Base-by-base conservation (phyloP, 1,139 yeast genomes). In the Meyerozyma athensensis region DNA sequence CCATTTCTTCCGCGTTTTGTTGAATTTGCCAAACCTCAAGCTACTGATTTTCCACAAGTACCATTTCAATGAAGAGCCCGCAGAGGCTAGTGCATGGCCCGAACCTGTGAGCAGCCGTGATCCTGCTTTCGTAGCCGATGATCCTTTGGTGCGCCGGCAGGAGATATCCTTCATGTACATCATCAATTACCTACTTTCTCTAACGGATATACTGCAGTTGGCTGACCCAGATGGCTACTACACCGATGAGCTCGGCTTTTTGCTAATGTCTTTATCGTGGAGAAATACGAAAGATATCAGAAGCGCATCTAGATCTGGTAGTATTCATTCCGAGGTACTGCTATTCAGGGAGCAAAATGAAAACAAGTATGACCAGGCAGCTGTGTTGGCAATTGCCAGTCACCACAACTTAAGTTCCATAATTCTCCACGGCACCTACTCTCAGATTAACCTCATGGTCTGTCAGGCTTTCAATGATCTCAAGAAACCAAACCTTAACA, bases 81-180 rank as follows among this genome's bases (percentile, higher is more conserved):
- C 19, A 5, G 33, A 19, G 23, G 16, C 34, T 14, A 26, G 28
- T 17, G 36, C 37, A 19, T 32, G 38, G 26, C 22, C 28, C 9
- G 34, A 33, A 34, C 34, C 36, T 7, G 28, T 10, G 7, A 28
- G 14, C 18, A 17, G 14, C 16, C 34, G 36, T 13, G 42, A 42
- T 9, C 30, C 38, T 14, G 30, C 28, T 12, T 43, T 39, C 9
- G 30, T 33, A 2, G 33, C 33, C 21, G 40, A 33, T 2, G 49
- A 43, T 4, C 38, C 45, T 3, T 31, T 50, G n/a, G 16, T 34
- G 4, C 63, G 57, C 33, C 50, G 72, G 37, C 67, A 61, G 35
- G 72, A 67, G 39, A 52, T 65, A 8, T 55, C 72, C 3, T 47
- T 65, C 36, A 36, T 64, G 41, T 66, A 50, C 36, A 40, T 62